These are phyloP conservation scores for Amauroascus niger DNA, from an alignment of 2,329 filamentous ascomycete species.

Conservation along the genomic window DNA sequence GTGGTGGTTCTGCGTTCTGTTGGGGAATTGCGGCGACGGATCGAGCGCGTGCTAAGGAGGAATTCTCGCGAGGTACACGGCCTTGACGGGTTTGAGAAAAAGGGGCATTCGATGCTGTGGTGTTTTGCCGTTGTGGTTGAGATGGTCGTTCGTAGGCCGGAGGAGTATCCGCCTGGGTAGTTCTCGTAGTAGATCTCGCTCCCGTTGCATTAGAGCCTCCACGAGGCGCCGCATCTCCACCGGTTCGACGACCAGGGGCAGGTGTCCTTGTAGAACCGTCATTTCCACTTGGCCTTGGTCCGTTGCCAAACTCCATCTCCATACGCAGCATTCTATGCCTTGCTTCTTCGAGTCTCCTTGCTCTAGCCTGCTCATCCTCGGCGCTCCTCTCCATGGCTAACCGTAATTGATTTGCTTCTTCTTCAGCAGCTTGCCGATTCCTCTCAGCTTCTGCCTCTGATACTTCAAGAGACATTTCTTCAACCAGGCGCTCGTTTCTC, in stretches of 20 bases:
- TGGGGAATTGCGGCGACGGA: neutral
- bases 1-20: neutral
- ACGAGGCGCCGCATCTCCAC: neutral
- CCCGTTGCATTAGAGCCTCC: neutral
- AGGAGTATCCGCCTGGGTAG: neutral
- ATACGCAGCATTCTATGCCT: slow-evolving; percentile 8
- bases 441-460: slow-evolving; percentile 11
- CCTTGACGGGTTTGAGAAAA: neutral
- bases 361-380: slow-evolving; percentile 9
- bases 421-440: neutral
- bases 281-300: neutral
- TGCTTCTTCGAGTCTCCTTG: slow-evolving; percentile 1
- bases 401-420: slow-evolving; percentile 5
- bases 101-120: neutral
- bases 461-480: slow-evolving; percentile 6
- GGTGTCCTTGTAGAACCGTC: neutral
- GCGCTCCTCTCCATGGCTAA: slow-evolving; percentile 12
- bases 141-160: neutral
- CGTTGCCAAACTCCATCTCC: slow-evolving; percentile 14
- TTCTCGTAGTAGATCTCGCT: neutral
- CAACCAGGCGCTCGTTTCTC: neutral
- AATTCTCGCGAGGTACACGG: neutral
- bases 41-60: neutral
- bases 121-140: neutral
- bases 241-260: neutral